Evolutionary conservation across 1,139 yeast species (phyloP).

Genomic region (Trichomonascaceae sp.): DNA sequence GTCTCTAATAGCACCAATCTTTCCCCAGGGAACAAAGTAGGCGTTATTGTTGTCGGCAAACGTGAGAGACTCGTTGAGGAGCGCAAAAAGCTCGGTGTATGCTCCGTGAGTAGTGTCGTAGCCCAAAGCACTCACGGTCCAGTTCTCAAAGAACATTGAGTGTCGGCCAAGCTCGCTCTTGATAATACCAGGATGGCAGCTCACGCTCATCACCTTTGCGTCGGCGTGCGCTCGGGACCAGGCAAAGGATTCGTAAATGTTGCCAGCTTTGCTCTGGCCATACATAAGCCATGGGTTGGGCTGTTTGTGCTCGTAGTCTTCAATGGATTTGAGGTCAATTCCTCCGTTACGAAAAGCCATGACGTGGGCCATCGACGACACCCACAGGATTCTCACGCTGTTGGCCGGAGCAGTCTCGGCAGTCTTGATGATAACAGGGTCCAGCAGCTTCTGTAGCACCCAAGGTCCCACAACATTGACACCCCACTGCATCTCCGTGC

Average conservation of each 20-base stretch:
- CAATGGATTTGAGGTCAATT: conserved; percentile 27
- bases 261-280: conserved; percentile 38
- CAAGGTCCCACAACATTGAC: conserved; percentile 41
- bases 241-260: conserved; percentile 29
- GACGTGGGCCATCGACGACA: conserved; percentile 31
- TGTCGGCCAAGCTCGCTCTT: conserved; percentile 31
- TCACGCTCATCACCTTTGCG: conserved; percentile 13
- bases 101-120: conserved; percentile 30
- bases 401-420: conserved; percentile 15
- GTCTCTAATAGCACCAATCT: conserved; percentile 17
- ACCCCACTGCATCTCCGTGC: conserved; percentile 39
- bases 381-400: conserved; percentile 32
- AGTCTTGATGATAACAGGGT: conserved; percentile 30
- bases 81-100: conserved; percentile 32
- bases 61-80: conserved; percentile 29
- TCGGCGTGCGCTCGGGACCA: conserved; percentile 26
- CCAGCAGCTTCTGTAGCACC: conserved; percentile 34
- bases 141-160: conserved; percentile 6
- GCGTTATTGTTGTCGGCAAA: conserved; percentile 17
- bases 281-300: conserved; percentile 13
- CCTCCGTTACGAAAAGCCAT: conserved; percentile 16
- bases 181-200: conserved; percentile 36
- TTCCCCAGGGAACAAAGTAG: conserved; percentile 28
- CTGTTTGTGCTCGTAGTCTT: conserved; percentile 9
- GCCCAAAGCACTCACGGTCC: conserved; percentile 9